Evolutionary conservation across 2,329 filamentous ascomycete species (phyloP), one percentile per base, ranked within the genome.

Genomic region (Ascochyta lentis): DNA sequence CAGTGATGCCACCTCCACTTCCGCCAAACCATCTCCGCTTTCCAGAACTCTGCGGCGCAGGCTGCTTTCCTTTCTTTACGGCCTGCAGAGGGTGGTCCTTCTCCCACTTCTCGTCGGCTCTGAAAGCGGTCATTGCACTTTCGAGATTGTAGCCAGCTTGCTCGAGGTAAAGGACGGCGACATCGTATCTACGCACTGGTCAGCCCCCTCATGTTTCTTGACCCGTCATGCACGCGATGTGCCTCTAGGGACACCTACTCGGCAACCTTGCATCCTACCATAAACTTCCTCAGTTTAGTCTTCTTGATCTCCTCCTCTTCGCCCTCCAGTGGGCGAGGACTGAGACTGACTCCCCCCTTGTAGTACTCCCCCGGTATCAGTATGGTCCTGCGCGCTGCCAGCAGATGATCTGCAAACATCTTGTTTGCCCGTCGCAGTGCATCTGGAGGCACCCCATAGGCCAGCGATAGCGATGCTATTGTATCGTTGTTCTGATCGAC

Each of bases 71-170:
- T 61, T 80, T 81, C 55, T 74, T 73, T 37, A 75, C 76, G 6
- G 73, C 76, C 65, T 82, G 76, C 42, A 87, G 69, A 0, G 89
- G 88, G 67, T 94, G 84, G 12, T 84, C 82, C 63, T 80, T 83
- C 76, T 92, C 91, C 91, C 90, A 94, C 49, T 80, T 80, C 71
- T 92, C 90, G 60, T 95, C 91, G 3, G 85, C 88, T 60, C 84
- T 80, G 71, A 85, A 92, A 3, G 83, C 80, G 34, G 83, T 80
- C 6, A 89, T 82, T 0, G 90, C 90, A 26, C 76, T 73, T 3
- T 86, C 84, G 15, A 93, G 77, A 64, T 92, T 82, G 72, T 89
- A 91, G 7, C 81, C 80, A 22, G 81, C 79, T 72, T 91, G 87
- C 67, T 91, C 84, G 39, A 95, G 81, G 72, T 95, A 95, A 19